Evolutionary conservation across 1,284 basidiomycete species (phyloP).

Genomic region (Pseudozyma sp.): DNA sequence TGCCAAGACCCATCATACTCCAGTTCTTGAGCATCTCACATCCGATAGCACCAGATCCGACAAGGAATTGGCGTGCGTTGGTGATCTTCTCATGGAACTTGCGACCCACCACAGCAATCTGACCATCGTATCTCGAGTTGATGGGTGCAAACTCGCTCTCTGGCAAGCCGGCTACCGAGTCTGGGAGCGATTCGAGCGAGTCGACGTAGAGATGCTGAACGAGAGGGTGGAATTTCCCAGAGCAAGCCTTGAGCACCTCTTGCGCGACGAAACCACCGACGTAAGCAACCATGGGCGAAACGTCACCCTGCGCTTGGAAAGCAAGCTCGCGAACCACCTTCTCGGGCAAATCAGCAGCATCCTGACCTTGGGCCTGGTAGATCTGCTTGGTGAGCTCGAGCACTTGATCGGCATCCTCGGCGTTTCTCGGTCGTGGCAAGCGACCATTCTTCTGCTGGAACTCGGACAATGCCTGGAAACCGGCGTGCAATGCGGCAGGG

Average conservation of each 20-base stretch:
- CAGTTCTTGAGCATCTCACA: slow-evolving; percentile 99
- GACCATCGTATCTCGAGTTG: slow-evolving; percentile 89
- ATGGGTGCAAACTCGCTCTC: slow-evolving; percentile 87
- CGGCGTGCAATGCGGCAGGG: slow-evolving; percentile 87
- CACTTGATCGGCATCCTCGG: slow-evolving; percentile 81
- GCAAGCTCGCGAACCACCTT: slow-evolving; percentile 83
- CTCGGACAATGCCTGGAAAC: slow-evolving; percentile 91
- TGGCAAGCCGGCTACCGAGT: slow-evolving; percentile 72
- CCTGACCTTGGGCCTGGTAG: slow-evolving; percentile 72
- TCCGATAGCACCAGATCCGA: slow-evolving; percentile 97
- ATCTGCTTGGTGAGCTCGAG: slow-evolving; percentile 83
- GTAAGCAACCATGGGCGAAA: slow-evolving; percentile 91
- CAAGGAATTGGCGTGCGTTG: slow-evolving; percentile 93
- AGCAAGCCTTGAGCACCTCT: slow-evolving; percentile 96
- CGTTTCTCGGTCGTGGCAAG: slow-evolving; percentile 85
- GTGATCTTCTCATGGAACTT: slow-evolving; percentile 92
- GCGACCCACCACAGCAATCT: slow-evolving; percentile 95
- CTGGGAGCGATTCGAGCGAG: slow-evolving; percentile 83
- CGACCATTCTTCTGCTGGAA: slow-evolving; percentile 79
- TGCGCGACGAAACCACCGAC: slow-evolving; percentile 98
- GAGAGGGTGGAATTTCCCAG: slow-evolving; percentile 98
- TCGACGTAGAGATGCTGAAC: slow-evolving; percentile 97
- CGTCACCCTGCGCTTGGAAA: slow-evolving; percentile 92
- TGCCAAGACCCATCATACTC: slow-evolving; percentile 97
- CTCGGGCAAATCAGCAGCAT: slow-evolving; percentile 81